Conservation (phyloP, 2,329 filamentous ascomycete species). For the Coniochaeta prunicola region DNA sequence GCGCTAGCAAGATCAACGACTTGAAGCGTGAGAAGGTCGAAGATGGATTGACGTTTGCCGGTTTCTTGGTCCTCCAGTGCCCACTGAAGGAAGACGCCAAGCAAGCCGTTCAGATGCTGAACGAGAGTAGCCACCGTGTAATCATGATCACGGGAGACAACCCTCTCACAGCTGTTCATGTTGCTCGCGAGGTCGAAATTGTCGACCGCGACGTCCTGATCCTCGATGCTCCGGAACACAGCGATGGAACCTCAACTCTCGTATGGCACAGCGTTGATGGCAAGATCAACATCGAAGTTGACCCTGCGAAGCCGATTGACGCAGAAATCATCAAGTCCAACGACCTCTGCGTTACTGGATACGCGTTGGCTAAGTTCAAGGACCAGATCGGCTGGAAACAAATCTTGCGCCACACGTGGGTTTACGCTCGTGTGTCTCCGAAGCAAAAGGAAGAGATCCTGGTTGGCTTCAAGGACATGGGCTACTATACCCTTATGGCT, state of each 20-base stretch:
- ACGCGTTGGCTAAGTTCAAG: constrained; percentile 84
- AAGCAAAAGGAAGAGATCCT: constrained; percentile 99
- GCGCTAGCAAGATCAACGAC: constrained; percentile 81
- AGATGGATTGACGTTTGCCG: constrained; percentile 76
- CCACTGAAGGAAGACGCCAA: constrained; percentile 95
- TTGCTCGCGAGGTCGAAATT: constrained; percentile 92
- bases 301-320: constrained; percentile 75
- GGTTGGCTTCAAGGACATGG: constrained; percentile 90
- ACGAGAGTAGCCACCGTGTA: constrained; percentile 96
- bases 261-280: constrained; percentile 96
- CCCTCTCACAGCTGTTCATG: constrained; percentile 90
- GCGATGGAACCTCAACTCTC: constrained; percentile 64
- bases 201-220: constrained; percentile 94
- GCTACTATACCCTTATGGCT: constrained; percentile 98
- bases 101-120: constrained; percentile 90
- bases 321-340: constrained; percentile 73
- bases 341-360: constrained; percentile 93
- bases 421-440: constrained; percentile 94
- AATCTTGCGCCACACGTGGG: constrained; percentile 86
- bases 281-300: constrained; percentile 75
- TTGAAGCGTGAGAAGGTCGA: constrained; percentile 92
- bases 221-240: constrained; percentile 88
- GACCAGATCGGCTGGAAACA: constrained; percentile 68
- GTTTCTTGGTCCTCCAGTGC: constrained; percentile 91
- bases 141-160: constrained; percentile 99